Evolutionary conservation across 129 eudicot species (phyloP).

Genomic region (Flaveria linearis): DNA sequence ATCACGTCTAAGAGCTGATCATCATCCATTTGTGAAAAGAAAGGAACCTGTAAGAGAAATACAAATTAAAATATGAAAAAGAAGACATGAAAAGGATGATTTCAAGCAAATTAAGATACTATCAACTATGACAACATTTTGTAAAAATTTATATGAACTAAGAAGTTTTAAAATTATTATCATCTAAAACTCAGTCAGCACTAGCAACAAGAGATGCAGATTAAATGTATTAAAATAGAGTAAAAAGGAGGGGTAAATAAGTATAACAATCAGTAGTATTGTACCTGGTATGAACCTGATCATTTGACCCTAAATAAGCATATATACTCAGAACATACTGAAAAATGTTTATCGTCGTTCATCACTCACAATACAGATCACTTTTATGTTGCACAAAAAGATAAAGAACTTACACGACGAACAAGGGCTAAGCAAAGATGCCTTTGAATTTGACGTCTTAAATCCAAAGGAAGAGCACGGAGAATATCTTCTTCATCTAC

Average conservation of each 20-base stretch:
- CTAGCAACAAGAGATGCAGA: too few relatives aligned
- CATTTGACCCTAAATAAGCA: neutral
- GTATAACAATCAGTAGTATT: neutral
- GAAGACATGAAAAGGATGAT: neutral
- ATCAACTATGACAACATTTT: too few relatives aligned
- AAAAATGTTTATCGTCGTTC: neutral
- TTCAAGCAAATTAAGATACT: neutral
- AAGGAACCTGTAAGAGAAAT: constrained; percentile 48
- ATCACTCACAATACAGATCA: neutral
- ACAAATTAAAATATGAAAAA: neutral
- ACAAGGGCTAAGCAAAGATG: constrained; percentile 74
- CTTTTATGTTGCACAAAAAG: neutral
- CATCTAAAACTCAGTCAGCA: too few relatives aligned
- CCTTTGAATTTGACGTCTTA: constrained; percentile 61
- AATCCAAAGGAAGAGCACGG: constrained; percentile 54
- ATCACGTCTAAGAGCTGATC: constrained; percentile 65
- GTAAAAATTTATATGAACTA: too few relatives aligned
- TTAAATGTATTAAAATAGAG: neutral
- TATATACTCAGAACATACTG: neutral
- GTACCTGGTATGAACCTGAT: neutral
- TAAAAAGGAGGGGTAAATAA: neutral
- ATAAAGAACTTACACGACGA: constrained; percentile 55
- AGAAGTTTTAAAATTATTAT: too few relatives aligned
- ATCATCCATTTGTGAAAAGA: constrained; percentile 69
- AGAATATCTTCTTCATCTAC: constrained; percentile 67